Conservation (phyloP, 116 monocot genomes). For the Dioscorea cayenensis region DNA sequence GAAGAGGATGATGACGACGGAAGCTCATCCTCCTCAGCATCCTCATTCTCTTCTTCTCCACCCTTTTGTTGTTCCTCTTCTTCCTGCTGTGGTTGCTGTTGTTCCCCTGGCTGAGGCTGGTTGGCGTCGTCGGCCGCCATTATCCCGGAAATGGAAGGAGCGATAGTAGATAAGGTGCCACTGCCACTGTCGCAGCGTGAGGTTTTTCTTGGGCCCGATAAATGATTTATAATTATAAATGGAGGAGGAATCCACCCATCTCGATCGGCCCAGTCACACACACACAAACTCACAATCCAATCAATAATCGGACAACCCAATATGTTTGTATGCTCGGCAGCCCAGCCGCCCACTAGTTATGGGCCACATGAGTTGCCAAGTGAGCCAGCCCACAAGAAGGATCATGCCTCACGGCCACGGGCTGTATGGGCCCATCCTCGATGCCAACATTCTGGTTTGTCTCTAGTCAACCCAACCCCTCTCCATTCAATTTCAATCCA, state of each 20-base stretch:
- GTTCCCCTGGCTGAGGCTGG: neutral
- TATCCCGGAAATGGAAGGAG: neutral
- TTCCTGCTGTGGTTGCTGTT: neutral
- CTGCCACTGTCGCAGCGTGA: neutral
- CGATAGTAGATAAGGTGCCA: neutral
- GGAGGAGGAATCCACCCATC: neutral
- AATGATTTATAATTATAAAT: neutral
- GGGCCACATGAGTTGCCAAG: no score
- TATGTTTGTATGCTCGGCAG: no score
- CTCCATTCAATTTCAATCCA: no score
- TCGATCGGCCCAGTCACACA: neutral
- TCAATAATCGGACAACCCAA: no score
- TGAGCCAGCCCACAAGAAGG: no score
- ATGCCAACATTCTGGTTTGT: no score
- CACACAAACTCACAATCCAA: no score
- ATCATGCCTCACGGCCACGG: no score
- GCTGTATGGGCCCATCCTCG: no score
- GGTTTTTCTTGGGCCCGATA: neutral
- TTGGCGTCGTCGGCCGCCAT: neutral
- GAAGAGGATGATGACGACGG: neutral
- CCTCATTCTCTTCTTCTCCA: neutral
- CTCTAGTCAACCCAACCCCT: no score
- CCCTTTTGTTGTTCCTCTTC: constrained; percentile 7
- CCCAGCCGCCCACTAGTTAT: no score
- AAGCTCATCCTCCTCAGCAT: neutral